Base-by-base conservation (phyloP, 2,329 filamentous ascomycete species). In the Zasmidium angulare region DNA sequence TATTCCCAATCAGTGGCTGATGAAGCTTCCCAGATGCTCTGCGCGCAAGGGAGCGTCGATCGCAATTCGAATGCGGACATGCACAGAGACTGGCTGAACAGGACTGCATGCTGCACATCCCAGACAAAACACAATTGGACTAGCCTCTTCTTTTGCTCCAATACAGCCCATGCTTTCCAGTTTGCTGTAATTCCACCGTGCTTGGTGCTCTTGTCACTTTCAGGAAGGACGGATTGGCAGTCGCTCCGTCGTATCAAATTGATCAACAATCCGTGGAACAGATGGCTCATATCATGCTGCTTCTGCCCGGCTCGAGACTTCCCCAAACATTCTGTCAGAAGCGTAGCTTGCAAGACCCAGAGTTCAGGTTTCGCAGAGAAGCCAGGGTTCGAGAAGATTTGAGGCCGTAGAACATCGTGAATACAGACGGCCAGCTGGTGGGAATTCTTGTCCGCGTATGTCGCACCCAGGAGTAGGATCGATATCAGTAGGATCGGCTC, bases 11-110 rank as follows among this genome's bases (percentile, higher is more conserved):
- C 77, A 6, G 78, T 74, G 0, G 83, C 79, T 0, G 82, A 79
- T 1, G 76, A 70, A 1, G 85, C 84, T 68, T 87, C 84, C 85
- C 85, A 88, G 0, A 82, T 65, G 0, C 75, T 69, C 52, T 84
- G 77, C 46, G 79, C 77, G 65, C 83, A 86, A 0, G 85, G 85
- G 1, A 87, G 69, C 1, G 79, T 77, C 0, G 84, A 78, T 0
- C 83, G 79, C 0, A 88, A 77, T 65, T 87, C 85, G 52, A 87
- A 87, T 0, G 84, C 83, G 1, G 84, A 87, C 84, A 87, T 87
- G 71, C 85, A 87, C 0, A 88, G 77, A 3, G 83, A 86, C 66
- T 87, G 85, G n/a, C 83, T 86, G 69, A 87, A 87, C 0, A 87
- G 75, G 0, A 87, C 83, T 0, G 85, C 84, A 60, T 87, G 84